Base-by-base conservation (phyloP, 495 filamentous ascomycete species). In the Saxophila tyrrhenica region DNA sequence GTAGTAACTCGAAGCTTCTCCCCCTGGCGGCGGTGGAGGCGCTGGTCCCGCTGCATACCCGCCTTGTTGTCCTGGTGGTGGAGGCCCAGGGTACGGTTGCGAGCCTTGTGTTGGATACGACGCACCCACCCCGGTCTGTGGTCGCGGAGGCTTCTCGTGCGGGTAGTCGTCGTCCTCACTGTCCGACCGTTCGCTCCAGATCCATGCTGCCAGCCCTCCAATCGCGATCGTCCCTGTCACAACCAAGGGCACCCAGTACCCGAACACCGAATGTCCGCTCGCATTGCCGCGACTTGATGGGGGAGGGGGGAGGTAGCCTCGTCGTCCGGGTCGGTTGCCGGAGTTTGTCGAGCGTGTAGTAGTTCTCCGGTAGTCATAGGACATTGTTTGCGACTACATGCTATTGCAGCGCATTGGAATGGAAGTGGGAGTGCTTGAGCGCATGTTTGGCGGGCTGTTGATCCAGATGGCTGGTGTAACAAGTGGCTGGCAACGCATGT, bases 161-260 rank as follows among this genome's bases (percentile, higher is more conserved):
- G 53, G 50, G 50, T 70, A 63, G 22, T 52, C 59, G 45, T 83
- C 81, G 46, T 86, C 79, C 19, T 87, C 84, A 60, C 85, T 74
- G 53, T 82, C 83, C 53, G 71, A 78, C 64, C 87, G 81, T 71
- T 92, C 87, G 69, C 84, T 91, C 89, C 88, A 94, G 25, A 90
- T 79, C 90, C 90, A 96, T 21, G 89, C 87, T 23, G 82, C 89
- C 49, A 92, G 72, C 25, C 88, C 87, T 50, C 85, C 77, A 21
- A 89, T 86, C 35, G 89, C 89, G 59, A 90, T 77, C 48, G 88
- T 88, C 35, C 91, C 81, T 39, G 89, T 95, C 55, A 94, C 64
- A 48, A 81, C 82, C 43, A 95, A 71, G 51, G 89, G 89, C 51
- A 91, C 76, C 87, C 88, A 95, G 70, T 90, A 88, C 62, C 83